A percentile compares a stretch with the other conserved stretches of the same genome.
These are phyloP conservation scores for Lolium perenne DNA, from an alignment of 176 grass and related monocot genomes.

Conservation along the genomic window DNA sequence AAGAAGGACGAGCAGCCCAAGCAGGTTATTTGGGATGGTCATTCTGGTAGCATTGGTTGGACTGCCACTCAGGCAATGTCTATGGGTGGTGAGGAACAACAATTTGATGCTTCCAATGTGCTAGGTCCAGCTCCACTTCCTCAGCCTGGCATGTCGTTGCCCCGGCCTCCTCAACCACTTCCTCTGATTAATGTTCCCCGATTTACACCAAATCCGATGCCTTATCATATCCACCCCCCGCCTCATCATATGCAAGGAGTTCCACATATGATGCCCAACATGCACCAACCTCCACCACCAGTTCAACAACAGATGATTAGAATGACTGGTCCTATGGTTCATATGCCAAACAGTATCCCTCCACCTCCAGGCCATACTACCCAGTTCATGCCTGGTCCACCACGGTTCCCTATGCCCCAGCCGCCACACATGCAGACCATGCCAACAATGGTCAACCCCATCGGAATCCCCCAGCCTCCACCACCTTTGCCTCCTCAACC, in stretches of 20 bases:
- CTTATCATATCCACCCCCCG: slow-evolving; percentile 46
- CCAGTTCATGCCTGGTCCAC: slow-evolving; percentile 66
- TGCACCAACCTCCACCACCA: slow-evolving; percentile 65
- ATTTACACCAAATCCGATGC: slow-evolving; percentile 49
- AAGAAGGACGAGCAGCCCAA: slow-evolving; percentile 96
- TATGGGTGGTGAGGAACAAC: slow-evolving; percentile 72
- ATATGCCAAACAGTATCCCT: slow-evolving; percentile 60
- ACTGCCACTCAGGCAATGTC: slow-evolving; percentile 91
- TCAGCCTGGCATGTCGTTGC: slow-evolving; percentile 58
- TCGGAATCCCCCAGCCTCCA: slow-evolving; percentile 63
- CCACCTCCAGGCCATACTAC: slow-evolving; percentile 67
- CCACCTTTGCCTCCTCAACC: slow-evolving; percentile 87
- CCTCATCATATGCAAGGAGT: slow-evolving; percentile 56
- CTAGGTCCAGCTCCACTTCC: slow-evolving; percentile 73
- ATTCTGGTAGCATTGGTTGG: slow-evolving; percentile 91
- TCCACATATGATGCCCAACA: slow-evolving; percentile 56
- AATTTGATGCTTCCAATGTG: slow-evolving; percentile 49
- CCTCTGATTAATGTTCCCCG: slow-evolving; percentile 80
- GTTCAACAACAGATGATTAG: slow-evolving; percentile 64
- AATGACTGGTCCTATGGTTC: slow-evolving; percentile 49
- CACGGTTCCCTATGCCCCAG: slow-evolving; percentile 62
- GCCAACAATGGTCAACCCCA: slow-evolving; percentile 59
- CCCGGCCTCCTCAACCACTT: slow-evolving; percentile 83
- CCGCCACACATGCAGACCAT: slow-evolving; percentile 56
- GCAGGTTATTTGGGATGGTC: slow-evolving; percentile 98